phyloP scores from a whole-genome alignment of 2,329 filamentous ascomycete species.

The Monilinia vaccinii-corymbosi region DNA sequence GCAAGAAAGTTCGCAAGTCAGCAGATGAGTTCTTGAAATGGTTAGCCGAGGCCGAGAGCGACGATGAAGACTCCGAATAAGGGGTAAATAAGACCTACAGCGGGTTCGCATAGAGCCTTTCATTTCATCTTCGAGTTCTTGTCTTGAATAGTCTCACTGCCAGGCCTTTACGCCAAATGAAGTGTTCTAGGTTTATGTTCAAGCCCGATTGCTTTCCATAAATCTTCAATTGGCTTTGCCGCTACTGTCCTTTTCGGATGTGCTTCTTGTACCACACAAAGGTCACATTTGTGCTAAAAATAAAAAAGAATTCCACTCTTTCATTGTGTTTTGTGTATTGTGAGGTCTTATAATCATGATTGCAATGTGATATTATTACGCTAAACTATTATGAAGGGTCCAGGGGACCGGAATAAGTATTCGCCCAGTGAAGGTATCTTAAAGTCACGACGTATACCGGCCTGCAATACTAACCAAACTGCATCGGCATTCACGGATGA shows the following conservation, averaged over 20 bases:
- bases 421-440: slow-evolving; percentile 37
- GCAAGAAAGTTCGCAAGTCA: slow-evolving; percentile 92
- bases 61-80: slow-evolving; percentile 56
- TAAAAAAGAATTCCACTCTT: slow-evolving; percentile 2
- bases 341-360: background rate
- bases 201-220: background rate
- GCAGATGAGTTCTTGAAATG: slow-evolving; percentile 90
- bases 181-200: background rate
- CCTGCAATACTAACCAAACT: slow-evolving; percentile 53
- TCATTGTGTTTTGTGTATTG: background rate
- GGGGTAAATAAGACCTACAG: background rate
- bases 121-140: background rate
- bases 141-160: background rate
- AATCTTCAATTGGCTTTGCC: background rate
- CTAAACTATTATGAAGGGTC: background rate
- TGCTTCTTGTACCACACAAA: slow-evolving; percentile 1
- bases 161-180: background rate
- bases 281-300: background rate
- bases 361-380: background rate
- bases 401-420: slow-evolving; percentile 26
- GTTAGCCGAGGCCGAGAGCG: slow-evolving; percentile 77
- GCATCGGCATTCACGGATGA: slow-evolving; percentile 62
- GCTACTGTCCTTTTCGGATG: background rate
- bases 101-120: background rate
- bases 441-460: slow-evolving; percentile 20